phyloP scores from a whole-genome alignment of 345 rosid genomes.

The Eucalyptus regnans region DNA sequence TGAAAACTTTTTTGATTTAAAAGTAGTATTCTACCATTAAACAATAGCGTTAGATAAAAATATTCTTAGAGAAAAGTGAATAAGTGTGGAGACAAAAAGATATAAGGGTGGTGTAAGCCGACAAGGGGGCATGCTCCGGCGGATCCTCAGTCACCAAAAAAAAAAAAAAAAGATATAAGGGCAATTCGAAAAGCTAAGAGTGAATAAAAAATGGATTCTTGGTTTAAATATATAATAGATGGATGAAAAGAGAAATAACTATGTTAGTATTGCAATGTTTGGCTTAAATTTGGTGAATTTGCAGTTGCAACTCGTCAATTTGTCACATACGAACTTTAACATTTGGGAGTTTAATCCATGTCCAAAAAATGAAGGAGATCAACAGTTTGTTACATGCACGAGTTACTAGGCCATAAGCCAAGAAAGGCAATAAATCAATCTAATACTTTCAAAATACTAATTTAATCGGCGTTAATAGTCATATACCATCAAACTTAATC shows the following conservation, averaged over 20 bases:
- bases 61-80: not conserved
- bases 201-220: no score
- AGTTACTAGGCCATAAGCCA: not conserved
- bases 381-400: no score
- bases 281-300: not conserved
- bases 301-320: not conserved
- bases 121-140: no score
- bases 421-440: not conserved
- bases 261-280: rapidly evolving
- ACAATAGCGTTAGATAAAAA: not conserved
- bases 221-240: not conserved
- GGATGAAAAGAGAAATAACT: not conserved
- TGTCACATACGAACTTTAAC: not conserved
- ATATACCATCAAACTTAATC: no score
- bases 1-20: not conserved
- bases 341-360: not conserved
- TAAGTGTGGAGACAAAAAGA: not conserved
- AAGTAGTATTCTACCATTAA: not conserved
- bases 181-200: no score
- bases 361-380: not conserved
- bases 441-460: no score
- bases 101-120: not conserved
- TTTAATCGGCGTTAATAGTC: no score
- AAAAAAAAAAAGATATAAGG: not conserved
- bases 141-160: no score